Base-by-base conservation (phyloP, 108 stramenopile genomes). In the Fistulifera solaris region DNA sequence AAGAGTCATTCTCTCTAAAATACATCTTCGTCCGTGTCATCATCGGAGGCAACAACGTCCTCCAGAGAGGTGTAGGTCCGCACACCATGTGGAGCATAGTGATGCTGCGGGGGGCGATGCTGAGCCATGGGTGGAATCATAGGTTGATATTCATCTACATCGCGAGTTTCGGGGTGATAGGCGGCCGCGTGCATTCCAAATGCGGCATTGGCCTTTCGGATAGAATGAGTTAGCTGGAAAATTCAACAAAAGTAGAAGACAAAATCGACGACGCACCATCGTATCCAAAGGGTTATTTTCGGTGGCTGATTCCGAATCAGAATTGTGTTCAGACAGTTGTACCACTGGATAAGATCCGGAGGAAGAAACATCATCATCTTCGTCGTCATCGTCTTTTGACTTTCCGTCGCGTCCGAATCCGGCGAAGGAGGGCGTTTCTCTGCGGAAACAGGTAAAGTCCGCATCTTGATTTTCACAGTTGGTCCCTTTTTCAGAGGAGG, bases 391-490 rank as follows among this genome's bases (percentile, higher is more conserved):
- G 19, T 22, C 44, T 46, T 46, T 18, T 21, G 21, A 22, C 44
- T 46, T 18, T 46, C 31, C 8, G 31, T 35, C 3, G 3, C 31
- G 31, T 35, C 31, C 3, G 31, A 6, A 35, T 46, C 44, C 44
- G 21, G 19, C 44, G 17, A 21, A 3, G 44, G 10, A 2, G 17
- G 5, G 44, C 19, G 2, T 22, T 46, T 46, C 21, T 46, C 44
- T 7, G 21, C 3, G 17, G 19, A 2, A 10, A 46, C 44, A 5
- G 17, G 6, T 3, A 46, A 5, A 3, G 17, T 46, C 44, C 21
- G 3, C 44, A 46, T 22, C 44, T 46, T 46, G 31, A 35, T 35
- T 35, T 35, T 35, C n/a, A 35, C 31, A 35, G 31, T 35, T 35
- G 31, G 31, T 3, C 31, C 8, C 31, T 35, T 35, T 35, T 35